Conservation (phyloP, 179 eudicot species). For the Corrigiola litoralis region DNA sequence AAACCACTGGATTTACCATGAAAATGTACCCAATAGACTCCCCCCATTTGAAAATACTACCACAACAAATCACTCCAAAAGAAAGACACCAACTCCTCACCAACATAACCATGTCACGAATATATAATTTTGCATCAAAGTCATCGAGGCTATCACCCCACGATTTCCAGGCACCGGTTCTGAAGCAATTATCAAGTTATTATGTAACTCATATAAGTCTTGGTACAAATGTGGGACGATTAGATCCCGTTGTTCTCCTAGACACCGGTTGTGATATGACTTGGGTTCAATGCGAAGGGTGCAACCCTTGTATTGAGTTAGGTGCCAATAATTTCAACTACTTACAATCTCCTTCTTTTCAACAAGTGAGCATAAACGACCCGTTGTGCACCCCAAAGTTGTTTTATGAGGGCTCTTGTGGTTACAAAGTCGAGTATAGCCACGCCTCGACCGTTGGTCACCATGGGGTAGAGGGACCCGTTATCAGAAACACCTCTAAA, state of each 20-base stretch:
- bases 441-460: too few species aligned
- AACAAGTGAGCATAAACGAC: neutral
- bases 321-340: neutral
- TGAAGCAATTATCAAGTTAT: neutral
- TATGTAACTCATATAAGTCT: neutral
- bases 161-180: neutral
- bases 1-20: constrained; percentile 4
- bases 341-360: neutral
- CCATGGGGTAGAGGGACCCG: too few species aligned
- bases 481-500: too few species aligned
- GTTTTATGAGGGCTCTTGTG: neutral
- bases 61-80: neutral
- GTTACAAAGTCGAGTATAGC: too few species aligned
- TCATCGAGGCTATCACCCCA: neutral
- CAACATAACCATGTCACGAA: neutral
- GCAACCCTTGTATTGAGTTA: constrained; percentile 9
- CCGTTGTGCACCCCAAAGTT: neutral
- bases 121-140: neutral
- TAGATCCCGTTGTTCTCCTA: neutral
- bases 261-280: constrained; percentile 12
- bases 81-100: neutral
- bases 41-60: neutral
- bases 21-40: constrained; percentile 20
- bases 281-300: constrained; percentile 18
- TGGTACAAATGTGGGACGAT: neutral